Percentiles rank a stretch among this genome's conserved stretches.
Evolutionary conservation across 2,329 filamentous ascomycete genomes (phyloP).

Genomic region (Fusarium gaditjirri): DNA sequence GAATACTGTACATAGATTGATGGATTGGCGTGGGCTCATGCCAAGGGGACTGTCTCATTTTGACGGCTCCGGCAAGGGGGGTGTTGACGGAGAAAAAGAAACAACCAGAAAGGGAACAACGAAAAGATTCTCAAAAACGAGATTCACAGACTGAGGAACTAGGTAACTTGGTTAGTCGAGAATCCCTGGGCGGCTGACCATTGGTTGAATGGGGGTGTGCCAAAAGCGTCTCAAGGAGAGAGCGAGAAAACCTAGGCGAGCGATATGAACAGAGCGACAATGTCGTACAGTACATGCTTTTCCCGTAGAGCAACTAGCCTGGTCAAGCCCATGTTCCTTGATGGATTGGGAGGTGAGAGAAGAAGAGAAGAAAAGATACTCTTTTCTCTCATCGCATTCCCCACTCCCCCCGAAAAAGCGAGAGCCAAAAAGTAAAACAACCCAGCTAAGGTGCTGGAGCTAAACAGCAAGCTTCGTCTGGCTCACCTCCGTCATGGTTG

Average conservation of each 20-base stretch:
- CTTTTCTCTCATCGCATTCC: slow-evolving; percentile 23
- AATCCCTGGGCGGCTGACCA: background rate
- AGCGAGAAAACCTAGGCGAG: background rate
- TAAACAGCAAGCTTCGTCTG: slow-evolving; percentile 23
- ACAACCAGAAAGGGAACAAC: background rate
- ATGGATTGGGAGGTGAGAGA: slow-evolving; percentile 16
- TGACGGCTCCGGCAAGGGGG: slow-evolving; percentile 32
- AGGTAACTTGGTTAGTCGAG: slow-evolving; percentile 9
- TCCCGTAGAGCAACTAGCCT: slow-evolving; percentile 11
- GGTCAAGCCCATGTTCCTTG: slow-evolving; percentile 5
- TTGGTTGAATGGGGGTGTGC: slow-evolving; percentile 22
- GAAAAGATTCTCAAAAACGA: background rate
- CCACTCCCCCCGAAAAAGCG: slow-evolving; percentile 10
- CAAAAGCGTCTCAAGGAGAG: background rate
- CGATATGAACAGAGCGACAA: background rate
- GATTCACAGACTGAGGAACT: background rate
- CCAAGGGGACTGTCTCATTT: slow-evolving; percentile 43
- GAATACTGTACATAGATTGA: slow-evolving; percentile 6
- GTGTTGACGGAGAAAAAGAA: slow-evolving; percentile 17
- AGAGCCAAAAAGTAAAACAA: slow-evolving; percentile 28
- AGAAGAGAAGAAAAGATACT: slow-evolving; percentile 21
- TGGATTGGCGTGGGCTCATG: slow-evolving; percentile 43
- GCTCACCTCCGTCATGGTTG: slow-evolving; percentile 2
- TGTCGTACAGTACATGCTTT: slow-evolving; percentile 8
- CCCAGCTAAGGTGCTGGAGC: slow-evolving; percentile 7